A percentile compares a stretch with the other conserved stretches of the same genome.
phyloP scores from a whole-genome alignment of 306 rosid species.

The Coriaria nepalensis region DNA sequence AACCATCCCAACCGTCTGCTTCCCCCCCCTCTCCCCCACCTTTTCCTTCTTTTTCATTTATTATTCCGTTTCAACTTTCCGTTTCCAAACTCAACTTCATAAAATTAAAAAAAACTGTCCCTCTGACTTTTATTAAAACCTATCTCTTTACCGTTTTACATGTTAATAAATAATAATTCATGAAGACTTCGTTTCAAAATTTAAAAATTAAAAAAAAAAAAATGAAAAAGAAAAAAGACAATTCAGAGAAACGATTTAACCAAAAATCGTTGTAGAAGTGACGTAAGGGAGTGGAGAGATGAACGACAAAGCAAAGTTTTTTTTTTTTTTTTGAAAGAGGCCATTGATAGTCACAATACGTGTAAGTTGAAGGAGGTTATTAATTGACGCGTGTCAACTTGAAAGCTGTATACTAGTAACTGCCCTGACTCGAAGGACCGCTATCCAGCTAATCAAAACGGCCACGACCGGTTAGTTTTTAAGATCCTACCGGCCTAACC shows the following conservation, averaged over 20 bases:
- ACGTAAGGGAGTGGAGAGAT: too few relatives aligned
- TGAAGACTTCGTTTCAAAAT: too few relatives aligned
- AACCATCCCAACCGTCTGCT: slow-evolving; percentile 12
- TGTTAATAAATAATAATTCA: too few relatives aligned
- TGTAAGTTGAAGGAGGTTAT: neutral
- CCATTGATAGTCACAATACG: neutral
- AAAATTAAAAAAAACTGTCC: neutral
- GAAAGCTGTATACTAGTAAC: slow-evolving; percentile 17
- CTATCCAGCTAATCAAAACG: neutral
- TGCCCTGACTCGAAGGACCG: slow-evolving; percentile 11
- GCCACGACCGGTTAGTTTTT: too few relatives aligned
- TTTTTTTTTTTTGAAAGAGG: neutral
- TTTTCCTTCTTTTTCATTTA: neutral
- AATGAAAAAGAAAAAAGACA: too few relatives aligned
- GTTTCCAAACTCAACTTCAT: slow-evolving; percentile 1
- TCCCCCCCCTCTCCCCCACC: neutral
- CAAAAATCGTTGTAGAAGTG: too few relatives aligned
- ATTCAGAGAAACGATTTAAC: too few relatives aligned
- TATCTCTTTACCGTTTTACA: too few relatives aligned
- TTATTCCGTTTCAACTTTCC: neutral
- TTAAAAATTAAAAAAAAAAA: too few relatives aligned
- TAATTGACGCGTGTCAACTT: slow-evolving; percentile 10
- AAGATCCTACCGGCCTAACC: neutral
- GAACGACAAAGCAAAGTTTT: neutral
- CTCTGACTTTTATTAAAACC: too few relatives aligned